phyloP scores from a whole-genome alignment of 1,139 yeast species.

The Diutina siamensis region DNA sequence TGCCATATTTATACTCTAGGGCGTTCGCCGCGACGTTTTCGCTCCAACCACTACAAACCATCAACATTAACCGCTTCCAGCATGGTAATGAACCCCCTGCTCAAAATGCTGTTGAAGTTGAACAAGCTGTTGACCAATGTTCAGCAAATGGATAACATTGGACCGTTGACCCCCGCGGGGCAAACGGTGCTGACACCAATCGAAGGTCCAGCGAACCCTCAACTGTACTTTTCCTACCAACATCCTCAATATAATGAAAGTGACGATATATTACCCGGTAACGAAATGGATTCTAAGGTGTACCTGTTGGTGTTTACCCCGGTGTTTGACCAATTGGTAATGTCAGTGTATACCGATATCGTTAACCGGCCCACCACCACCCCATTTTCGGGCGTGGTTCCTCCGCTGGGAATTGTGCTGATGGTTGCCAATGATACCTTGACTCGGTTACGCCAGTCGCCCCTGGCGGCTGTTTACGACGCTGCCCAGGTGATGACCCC shows the following conservation, averaged over 20 bases:
- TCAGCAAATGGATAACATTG: conserved; percentile 10
- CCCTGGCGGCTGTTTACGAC: conserved; percentile 16
- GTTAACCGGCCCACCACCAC: conserved; percentile 35
- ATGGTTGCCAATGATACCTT: conserved; percentile 34
- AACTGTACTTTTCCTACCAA: conserved; percentile 13
- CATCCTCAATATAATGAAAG: conserved; percentile 22
- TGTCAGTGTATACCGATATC: conserved; percentile 24
- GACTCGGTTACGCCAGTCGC: conserved; percentile 8
- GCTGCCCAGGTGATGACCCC: conserved; percentile 21
- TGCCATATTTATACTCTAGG: too few species aligned
- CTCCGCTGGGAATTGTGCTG: conserved; percentile 36
- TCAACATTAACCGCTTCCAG: too few species aligned
- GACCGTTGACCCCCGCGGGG: conserved; percentile 35
- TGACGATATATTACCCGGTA: conserved; percentile 26
- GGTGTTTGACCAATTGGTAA: conserved; percentile 26
- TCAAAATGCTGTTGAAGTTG: conserved; percentile 19
- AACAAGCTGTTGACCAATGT: conserved; percentile 19
- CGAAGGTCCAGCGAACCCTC: conserved; percentile 17
- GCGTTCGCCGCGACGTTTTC: too few species aligned
- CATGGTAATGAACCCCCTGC: conserved; percentile 17
- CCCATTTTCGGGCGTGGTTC: conserved; percentile 31
- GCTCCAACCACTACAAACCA: too few species aligned
- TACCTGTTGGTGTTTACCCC: conserved; percentile 28
- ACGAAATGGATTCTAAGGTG: conserved; percentile 23
- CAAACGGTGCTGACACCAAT: conserved; percentile 33